A percentile compares a stretch with the other conserved stretches of the same genome.
Evolutionary conservation across 2,329 filamentous ascomycete genomes (phyloP).

Genomic region (Onygenales sp.): DNA sequence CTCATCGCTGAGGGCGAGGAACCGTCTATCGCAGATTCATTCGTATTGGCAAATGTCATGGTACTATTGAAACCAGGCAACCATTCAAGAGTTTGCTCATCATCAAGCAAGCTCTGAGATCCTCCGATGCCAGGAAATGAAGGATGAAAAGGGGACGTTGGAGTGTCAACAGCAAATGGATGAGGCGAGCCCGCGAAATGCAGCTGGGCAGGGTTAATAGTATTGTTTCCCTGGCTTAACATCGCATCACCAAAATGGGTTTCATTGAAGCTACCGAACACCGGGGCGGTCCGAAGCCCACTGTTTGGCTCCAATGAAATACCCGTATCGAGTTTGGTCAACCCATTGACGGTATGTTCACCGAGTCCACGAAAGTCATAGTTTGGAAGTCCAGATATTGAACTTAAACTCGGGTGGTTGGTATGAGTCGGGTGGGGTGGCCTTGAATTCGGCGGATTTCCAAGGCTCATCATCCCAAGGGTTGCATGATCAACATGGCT

Average conservation of each 20-base stretch:
- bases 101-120: constrained; percentile 46
- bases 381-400: constrained; percentile 44
- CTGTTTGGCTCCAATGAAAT: constrained; percentile 58
- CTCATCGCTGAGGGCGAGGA: constrained; percentile 95
- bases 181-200: constrained; percentile 58
- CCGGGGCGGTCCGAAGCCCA: constrained; percentile 70
- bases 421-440: constrained; percentile 42
- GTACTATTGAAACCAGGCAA: constrained; percentile 70
- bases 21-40: constrained; percentile 77
- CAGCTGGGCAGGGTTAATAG: constrained; percentile 52
- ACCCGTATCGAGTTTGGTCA: constrained; percentile 75
- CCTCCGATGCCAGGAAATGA: constrained; percentile 46
- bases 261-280: constrained; percentile 57
- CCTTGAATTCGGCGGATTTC: constrained; percentile 17
- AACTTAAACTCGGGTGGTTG: constrained; percentile 66
- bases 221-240: constrained; percentile 53
- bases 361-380: constrained; percentile 59
- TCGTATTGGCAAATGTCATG: constrained; percentile 58
- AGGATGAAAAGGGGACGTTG: constrained; percentile 32
- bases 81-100: constrained; percentile 79
- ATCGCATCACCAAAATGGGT: constrained; percentile 62
- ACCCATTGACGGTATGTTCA: constrained; percentile 49
- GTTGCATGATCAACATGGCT: constrained; percentile 76
- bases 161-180: constrained; percentile 30
- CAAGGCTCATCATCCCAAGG: constrained; percentile 50